Evolutionary conservation across 1,284 basidiomycete genomes (phyloP), one percentile per base, ranked within the genome.

Genomic region (Vanrija pseudolonga): DNA sequence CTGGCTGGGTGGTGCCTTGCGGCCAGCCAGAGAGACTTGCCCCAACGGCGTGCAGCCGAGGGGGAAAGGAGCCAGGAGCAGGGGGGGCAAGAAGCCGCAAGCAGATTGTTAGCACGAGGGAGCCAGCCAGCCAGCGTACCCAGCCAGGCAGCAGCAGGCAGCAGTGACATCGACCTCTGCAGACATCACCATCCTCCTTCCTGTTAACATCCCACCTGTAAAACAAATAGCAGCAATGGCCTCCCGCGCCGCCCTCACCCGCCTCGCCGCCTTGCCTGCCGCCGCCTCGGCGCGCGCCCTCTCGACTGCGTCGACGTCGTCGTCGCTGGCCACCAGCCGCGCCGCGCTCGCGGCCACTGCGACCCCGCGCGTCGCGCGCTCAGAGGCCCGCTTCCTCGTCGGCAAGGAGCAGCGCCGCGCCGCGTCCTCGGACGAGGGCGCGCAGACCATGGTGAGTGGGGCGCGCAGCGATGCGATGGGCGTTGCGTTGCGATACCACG

Each of bases 201-300:
- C 40, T 4, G 20, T 11, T 38, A 42, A 55, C 50, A 32, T 39
- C 44, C 22, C 12, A 15, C 39, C n/a, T 51, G 44, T 40, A 26
- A 26, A 26, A 26, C 17, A 22, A 23, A 17, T 23, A 9, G 14
- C 14, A 12, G 32, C 37, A 69, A 88, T 89, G 86, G 80, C 83
- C 66, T 71, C 84, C 68, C 83, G 85, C 73, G 74, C 81, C 57
- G 81, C 83, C 60, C 77, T 89, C 73, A 78, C 83, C 65, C 84
- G 86, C 69, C 74, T 88, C 59, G 80, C 83, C 41, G 83, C 85
- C 45, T 36, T 44, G 71, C n/a, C n/a, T n/a, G n/a, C n/a, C n/a
- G n/a, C n/a, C n/a, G 72, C 81, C 57, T 83, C 85, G 42, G 69
- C 86, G 57, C 53, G 68, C 75, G 55, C 76, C 75, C 50, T 62